Base-by-base conservation (phyloP, 2,329 filamentous ascomycete genomes). In the Fusarium dimerum region DNA sequence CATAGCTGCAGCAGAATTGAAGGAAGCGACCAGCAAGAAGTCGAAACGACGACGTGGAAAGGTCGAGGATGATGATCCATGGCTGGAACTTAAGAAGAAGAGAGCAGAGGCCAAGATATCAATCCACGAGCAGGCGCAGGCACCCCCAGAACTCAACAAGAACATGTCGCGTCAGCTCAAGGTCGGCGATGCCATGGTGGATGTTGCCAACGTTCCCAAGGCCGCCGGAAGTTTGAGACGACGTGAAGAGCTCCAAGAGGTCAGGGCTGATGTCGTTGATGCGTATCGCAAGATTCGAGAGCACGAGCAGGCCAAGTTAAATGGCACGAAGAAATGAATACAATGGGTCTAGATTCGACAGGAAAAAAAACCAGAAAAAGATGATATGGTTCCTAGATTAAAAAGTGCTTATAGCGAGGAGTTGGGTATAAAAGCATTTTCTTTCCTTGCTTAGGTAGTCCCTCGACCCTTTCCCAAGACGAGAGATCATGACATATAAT, bases 121-220 rank as follows among this genome's bases (percentile, higher is more conserved):
- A 3, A 66, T 84, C 15, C 75, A 83, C 55, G 81, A 83, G 56
- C 77, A 92, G 29, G 91, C 83, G 3, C 78, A 86, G 63, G 92
- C 89, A 38, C 92, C 92, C 30, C 92, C 92, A 0, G 82, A 83
- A 57, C 79, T 95, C 49, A 81, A 83, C 60, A 85, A 81, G 55
- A 66, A 67, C 46, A 56, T 62, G 43, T 59, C 67, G 7, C 66
- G 67, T 30, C 69, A 68, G 47, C 64, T 76, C 17, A 68, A 67
- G 43, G 59, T 73, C 13, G 62, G 57, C n/a, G 69, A 65, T 11
- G 70, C 70, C 11, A 56, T 61, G 1, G 72, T 71, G 13, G 64
- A 73, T 30, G 72, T 75, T 11, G 67, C 56, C 5, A 71, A 67
- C 39, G 61, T 74, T 13, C 72, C 72, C 40, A 74, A 73, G 52